Evolutionary conservation across 495 filamentous ascomycete genomes (phyloP).

Genomic region (Aspergillus sclerotiicarbonarius): DNA sequence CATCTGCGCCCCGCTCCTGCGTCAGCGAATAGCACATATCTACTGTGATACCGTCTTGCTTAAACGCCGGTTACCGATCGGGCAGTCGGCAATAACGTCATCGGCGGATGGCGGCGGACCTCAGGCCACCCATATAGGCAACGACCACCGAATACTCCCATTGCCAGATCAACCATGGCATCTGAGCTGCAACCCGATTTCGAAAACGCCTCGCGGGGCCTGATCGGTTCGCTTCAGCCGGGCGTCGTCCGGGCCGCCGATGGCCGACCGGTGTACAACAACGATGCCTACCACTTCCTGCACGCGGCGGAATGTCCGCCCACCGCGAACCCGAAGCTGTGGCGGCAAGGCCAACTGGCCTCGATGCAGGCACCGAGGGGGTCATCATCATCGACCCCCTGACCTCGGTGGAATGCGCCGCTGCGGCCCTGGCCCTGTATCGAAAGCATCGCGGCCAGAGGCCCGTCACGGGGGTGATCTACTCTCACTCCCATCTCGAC

Average conservation of each 20-base stretch:
- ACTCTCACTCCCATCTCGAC: constrained; percentile 29
- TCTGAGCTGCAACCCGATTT: constrained; percentile 9
- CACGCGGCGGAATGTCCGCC: constrained; percentile 12
- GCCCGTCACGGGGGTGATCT: constrained; percentile 23
- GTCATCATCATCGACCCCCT: constrained; percentile 29
- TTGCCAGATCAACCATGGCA: too few relatives aligned
- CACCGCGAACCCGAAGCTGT: constrained; percentile 26
- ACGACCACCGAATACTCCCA: too few relatives aligned
- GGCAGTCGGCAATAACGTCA: background rate
- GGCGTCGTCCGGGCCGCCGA: constrained; percentile 11
- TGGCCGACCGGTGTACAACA: constrained; percentile 20
- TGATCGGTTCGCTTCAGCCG: constrained; percentile 16
- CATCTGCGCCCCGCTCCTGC: too few relatives aligned
- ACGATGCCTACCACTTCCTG: constrained; percentile 23
- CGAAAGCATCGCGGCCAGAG: constrained; percentile 16
- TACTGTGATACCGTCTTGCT: too few relatives aligned
- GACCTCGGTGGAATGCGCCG: constrained; percentile 17
- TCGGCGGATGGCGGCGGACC: too few relatives aligned
- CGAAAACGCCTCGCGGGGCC: constrained; percentile 19
- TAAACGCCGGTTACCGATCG: background rate
- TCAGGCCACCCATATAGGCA: too few relatives aligned
- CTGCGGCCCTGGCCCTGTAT: constrained; percentile 21
- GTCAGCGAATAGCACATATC: too few relatives aligned
- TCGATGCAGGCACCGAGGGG: constrained; percentile 20
- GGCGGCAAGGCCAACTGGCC: constrained; percentile 22